Evolutionary conservation across 306 rosid genomes (phyloP).

Genomic region (Cicer cuneatum): DNA sequence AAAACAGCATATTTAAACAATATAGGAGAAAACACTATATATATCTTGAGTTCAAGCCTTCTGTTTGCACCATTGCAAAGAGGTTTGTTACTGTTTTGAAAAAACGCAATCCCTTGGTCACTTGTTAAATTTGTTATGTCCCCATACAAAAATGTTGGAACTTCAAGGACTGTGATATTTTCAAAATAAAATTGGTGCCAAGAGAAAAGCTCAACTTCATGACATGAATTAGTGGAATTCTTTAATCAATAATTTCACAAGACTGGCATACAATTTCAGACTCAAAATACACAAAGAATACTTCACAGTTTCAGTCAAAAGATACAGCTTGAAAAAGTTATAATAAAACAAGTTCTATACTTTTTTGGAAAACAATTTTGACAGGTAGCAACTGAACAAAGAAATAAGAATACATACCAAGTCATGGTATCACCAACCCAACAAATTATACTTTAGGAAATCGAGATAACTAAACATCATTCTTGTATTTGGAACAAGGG

Average conservation of each 20-base stretch:
- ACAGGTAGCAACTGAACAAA: constrained; percentile 11
- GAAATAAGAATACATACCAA: constrained; percentile 20
- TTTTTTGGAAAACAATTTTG: constrained; percentile 4
- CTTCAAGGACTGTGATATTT: too few species aligned
- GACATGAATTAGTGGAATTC: too few species aligned
- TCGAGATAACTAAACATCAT: constrained; percentile 12
- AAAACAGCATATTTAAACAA: constrained; percentile 32
- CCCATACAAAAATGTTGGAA: too few species aligned
- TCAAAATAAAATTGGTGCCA: too few species aligned
- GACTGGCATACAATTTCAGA: constrained; percentile 21
- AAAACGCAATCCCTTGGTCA: too few species aligned
- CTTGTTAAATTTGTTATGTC: too few species aligned
- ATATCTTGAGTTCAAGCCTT: too few species aligned
- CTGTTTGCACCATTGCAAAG: too few species aligned
- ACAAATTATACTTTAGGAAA: not conserved
- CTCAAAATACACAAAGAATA: not conserved
- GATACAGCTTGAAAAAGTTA: constrained; percentile 16
- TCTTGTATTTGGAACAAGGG: not conserved
- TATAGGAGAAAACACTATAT: not conserved
- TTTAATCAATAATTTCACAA: not conserved
- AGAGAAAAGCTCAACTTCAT: too few species aligned
- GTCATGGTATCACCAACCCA: constrained; percentile 10
- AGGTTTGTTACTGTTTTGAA: too few species aligned
- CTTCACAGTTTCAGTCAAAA: not conserved
- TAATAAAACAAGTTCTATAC: constrained; percentile 4